Evolutionary conservation across 768 basidiomycete genomes (phyloP).

Genomic region (Trametes sanguinea): DNA sequence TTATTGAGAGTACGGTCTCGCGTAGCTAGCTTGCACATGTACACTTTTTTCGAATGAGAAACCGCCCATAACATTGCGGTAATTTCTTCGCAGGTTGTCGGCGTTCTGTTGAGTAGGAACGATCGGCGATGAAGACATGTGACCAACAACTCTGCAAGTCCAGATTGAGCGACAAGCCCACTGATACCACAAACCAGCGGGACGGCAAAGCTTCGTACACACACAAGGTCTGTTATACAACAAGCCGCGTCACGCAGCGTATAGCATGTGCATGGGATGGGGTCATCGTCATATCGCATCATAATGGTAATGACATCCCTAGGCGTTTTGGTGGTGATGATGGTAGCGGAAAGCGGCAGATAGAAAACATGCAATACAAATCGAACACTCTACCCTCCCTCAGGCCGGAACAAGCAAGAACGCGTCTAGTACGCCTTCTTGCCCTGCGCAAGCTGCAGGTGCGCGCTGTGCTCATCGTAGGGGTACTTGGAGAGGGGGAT

Average conservation of each 20-base stretch:
- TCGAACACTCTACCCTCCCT: conserved; percentile 19
- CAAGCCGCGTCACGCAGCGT: conserved; percentile 9
- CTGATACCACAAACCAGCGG: background rate
- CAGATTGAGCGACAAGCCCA: too few species aligned
- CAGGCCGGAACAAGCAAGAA: background rate
- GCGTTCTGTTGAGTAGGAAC: too few species aligned
- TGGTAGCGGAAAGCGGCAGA: conserved; percentile 18
- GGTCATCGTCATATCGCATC: conserved; percentile 15
- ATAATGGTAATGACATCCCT: conserved; percentile 19
- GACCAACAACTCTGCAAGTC: too few species aligned
- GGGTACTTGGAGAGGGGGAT: conserved; percentile 88
- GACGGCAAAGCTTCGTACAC: background rate
- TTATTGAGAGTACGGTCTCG: too few species aligned
- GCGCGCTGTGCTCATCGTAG: conserved; percentile 94
- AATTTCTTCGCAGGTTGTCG: background rate
- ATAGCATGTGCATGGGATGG: conserved; percentile 2
- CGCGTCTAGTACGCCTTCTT: conserved; percentile 67
- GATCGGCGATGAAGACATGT: too few species aligned
- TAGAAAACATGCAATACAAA: conserved; percentile 23
- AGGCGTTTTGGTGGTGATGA: conserved; percentile 10
- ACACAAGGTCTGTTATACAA: conserved; percentile 13
- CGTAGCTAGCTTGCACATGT: too few species aligned
- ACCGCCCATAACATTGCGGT: background rate
- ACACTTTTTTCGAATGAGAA: background rate
- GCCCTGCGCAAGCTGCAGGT: conserved; percentile 80